These are phyloP conservation scores for Termitomyces sp. DNA, from an alignment of 768 basidiomycete species.

Conservation along the genomic window DNA sequence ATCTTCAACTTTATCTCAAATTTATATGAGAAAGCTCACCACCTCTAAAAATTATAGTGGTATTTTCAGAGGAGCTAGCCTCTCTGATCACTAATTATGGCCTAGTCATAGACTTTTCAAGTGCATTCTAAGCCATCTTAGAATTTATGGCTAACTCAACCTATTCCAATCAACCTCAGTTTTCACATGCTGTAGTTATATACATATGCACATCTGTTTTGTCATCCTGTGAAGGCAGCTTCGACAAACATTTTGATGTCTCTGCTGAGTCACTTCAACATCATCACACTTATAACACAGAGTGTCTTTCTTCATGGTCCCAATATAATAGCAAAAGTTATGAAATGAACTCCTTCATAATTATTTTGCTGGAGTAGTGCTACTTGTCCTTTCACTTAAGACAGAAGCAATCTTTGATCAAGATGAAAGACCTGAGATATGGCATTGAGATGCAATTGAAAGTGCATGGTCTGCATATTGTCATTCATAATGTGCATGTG, in stretches of 20 bases:
- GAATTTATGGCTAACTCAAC: slow-evolving; percentile 38
- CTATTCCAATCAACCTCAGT: slow-evolving; percentile 50
- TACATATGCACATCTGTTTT: slow-evolving; percentile 45
- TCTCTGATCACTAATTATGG: slow-evolving; percentile 53
- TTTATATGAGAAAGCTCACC: slow-evolving; percentile 45
- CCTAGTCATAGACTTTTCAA: slow-evolving; percentile 51
- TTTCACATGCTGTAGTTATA: slow-evolving; percentile 43
- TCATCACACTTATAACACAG: slow-evolving; percentile 40
- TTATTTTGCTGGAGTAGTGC: slow-evolving; percentile 60
- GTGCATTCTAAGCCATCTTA: slow-evolving; percentile 49
- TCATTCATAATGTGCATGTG: slow-evolving; percentile 56
- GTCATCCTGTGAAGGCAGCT: slow-evolving; percentile 43
- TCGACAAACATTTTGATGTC: slow-evolving; percentile 37
- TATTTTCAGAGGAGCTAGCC: slow-evolving; percentile 51
- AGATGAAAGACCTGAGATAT: slow-evolving; percentile 39
- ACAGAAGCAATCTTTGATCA: slow-evolving; percentile 42
- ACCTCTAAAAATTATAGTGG: slow-evolving; percentile 43
- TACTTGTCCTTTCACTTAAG: slow-evolving; percentile 53
- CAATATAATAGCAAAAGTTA: slow-evolving; percentile 54
- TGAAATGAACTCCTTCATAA: slow-evolving; percentile 52
- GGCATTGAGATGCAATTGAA: slow-evolving; percentile 42
- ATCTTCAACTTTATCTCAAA: slow-evolving; percentile 50
- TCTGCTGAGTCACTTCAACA: slow-evolving; percentile 34
- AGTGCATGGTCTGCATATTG: slow-evolving; percentile 59
- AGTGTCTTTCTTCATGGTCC: slow-evolving; percentile 46